phyloP scores from a whole-genome alignment of 208 protist genomes.

The Spongospora subterranea region DNA sequence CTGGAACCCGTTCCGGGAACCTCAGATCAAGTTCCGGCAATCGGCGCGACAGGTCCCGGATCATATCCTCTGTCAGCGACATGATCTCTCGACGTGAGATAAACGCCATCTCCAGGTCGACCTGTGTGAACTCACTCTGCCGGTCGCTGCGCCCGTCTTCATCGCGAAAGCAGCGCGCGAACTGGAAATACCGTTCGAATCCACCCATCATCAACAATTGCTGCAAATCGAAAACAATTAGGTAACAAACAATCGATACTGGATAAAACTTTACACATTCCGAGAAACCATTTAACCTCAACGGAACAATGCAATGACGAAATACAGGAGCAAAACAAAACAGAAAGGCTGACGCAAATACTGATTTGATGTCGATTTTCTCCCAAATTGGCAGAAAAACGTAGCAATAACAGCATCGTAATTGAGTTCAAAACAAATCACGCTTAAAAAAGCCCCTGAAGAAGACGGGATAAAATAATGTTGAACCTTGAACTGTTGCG shows the following conservation, averaged over 20 bases:
- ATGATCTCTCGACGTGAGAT: slow-evolving; percentile 19
- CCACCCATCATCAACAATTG: slow-evolving; percentile 82
- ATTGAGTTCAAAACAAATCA: no score
- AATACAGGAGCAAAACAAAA: neutral
- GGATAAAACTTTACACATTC: neutral
- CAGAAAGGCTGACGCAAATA: neutral
- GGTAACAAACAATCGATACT: neutral
- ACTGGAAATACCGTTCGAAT: slow-evolving; percentile 82
- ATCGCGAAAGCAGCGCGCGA: slow-evolving; percentile 78
- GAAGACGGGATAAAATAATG: neutral
- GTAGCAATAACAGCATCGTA: no score
- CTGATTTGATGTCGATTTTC: no score
- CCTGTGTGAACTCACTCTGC: slow-evolving; percentile 85
- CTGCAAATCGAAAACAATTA: slow-evolving; percentile 47
- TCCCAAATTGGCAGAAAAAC: no score
- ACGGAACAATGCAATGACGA: neutral
- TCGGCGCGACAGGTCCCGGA: neutral
- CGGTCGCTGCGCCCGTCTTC: slow-evolving; percentile 79
- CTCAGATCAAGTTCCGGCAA: neutral
- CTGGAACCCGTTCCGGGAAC: neutral
- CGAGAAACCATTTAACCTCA: neutral
- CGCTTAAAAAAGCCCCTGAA: no score
- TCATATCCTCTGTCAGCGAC: neutral
- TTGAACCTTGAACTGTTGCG: slow-evolving; percentile 73
- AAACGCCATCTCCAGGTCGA: slow-evolving; percentile 67